A percentile compares a stretch with the other conserved stretches of the same genome.
Evolutionary conservation across 495 filamentous ascomycete genomes (phyloP).

Genomic region (Delitschia confertaspora): DNA sequence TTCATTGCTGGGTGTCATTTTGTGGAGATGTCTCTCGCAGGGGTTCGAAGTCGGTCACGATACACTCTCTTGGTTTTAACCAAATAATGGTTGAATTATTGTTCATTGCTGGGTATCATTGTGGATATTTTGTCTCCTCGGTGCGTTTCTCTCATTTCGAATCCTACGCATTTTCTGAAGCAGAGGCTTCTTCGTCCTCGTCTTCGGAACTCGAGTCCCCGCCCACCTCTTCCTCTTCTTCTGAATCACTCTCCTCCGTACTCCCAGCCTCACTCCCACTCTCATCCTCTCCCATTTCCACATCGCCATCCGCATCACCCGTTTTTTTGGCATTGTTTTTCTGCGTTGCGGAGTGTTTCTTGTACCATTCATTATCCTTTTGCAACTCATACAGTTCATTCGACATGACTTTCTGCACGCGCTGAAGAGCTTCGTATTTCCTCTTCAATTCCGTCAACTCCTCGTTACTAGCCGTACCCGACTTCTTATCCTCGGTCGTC

Average conservation of each 20-base stretch:
- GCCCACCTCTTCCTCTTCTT: background rate
- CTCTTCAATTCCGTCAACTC: slow-evolving; percentile 21
- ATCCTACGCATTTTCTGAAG: no score
- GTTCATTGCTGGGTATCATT: background rate
- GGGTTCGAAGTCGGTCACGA: no score
- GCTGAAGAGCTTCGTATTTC: slow-evolving; percentile 32
- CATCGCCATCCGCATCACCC: slow-evolving; percentile 7
- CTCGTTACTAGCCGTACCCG: background rate
- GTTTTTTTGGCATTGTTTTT: slow-evolving; percentile 7
- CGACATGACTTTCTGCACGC: slow-evolving; percentile 34
- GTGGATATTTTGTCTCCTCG: no score
- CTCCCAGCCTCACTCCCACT: slow-evolving; percentile 13
- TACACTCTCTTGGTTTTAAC: background rate
- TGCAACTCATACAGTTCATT: slow-evolving; percentile 32
- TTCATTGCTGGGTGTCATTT: background rate
- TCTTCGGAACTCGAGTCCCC: background rate
- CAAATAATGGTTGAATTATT: background rate
- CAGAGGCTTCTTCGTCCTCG: no score
- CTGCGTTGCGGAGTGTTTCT: slow-evolving; percentile 18
- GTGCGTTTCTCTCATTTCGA: no score
- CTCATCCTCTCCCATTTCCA: slow-evolving; percentile 17
- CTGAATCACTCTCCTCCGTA: slow-evolving; percentile 8
- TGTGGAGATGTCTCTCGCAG: no score
- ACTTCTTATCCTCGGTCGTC: background rate
- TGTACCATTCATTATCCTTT: slow-evolving; percentile 32